These are phyloP conservation scores for Lachancea meyersii DNA, from an alignment of 805 yeast species.

Conservation along the genomic window DNA sequence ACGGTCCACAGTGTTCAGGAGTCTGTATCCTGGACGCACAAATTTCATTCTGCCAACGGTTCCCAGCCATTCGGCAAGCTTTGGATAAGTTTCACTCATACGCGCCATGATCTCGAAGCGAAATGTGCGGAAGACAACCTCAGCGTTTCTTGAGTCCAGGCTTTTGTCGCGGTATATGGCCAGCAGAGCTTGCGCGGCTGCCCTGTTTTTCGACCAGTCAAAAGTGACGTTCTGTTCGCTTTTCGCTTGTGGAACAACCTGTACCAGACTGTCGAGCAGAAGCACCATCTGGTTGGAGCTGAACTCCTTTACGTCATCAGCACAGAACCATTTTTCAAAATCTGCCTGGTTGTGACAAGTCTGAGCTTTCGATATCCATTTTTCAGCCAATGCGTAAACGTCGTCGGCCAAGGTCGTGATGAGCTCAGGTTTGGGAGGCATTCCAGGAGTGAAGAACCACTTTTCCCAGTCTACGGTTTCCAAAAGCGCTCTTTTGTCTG, in stretches of 20 bases:
- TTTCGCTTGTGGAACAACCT: constrained; percentile 28
- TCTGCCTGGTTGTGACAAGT: constrained; percentile 10
- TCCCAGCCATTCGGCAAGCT: constrained; percentile 77
- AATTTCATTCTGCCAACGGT: constrained; percentile 93
- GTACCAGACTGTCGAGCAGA: constrained; percentile 63
- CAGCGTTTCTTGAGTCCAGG: constrained; percentile 61
- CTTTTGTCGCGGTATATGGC: constrained; percentile 38
- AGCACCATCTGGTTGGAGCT: constrained; percentile 73
- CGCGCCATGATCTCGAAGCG: constrained; percentile 56
- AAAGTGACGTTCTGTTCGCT: constrained; percentile 11
- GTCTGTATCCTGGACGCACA: constrained; percentile 77
- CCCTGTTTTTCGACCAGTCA: constrained; percentile 33
- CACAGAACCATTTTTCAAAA: constrained; percentile 36
- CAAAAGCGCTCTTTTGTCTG: constrained; percentile 43
- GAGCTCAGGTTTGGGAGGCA: constrained; percentile 83
- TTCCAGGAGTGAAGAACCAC: constrained; percentile 78
- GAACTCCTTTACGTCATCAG: constrained; percentile 50
- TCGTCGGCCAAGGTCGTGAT: constrained; percentile 72
- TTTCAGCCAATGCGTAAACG: constrained; percentile 57
- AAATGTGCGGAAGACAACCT: constrained; percentile 74
- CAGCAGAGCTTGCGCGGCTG: constrained; percentile 35
- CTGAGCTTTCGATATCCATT: constrained; percentile 48
- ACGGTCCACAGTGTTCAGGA: constrained; percentile 58
- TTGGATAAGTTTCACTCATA: constrained; percentile 40
- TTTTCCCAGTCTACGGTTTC: constrained; percentile 76